Conservation (phyloP, 2,329 filamentous ascomycete species). For the Lasiodiplodia citricola region DNA sequence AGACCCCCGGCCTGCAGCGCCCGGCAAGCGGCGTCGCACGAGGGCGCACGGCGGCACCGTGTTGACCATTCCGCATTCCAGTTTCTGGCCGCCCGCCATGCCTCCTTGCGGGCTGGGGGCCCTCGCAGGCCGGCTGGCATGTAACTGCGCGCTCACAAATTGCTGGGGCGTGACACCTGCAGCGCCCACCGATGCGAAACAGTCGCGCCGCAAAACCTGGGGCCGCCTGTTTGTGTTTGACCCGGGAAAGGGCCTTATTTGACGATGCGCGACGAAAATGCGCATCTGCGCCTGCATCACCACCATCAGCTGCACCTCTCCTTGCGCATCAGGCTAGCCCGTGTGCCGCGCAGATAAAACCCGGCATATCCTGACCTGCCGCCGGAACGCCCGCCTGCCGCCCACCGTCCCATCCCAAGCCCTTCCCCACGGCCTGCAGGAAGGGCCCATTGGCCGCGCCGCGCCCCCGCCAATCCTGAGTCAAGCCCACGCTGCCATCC, state of each 20-base stretch:
- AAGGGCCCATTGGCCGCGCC: conserved; percentile 24
- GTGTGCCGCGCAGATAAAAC: conserved; percentile 27
- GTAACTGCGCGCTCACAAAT: conserved; percentile 21
- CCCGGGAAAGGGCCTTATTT: conserved; percentile 24
- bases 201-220: conserved; percentile 23
- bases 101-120: conserved; percentile 18
- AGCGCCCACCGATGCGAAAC: conserved; percentile 25
- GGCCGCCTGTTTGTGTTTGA: conserved; percentile 22
- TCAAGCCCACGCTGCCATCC: conserved; percentile 25
- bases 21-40: conserved; percentile 24
- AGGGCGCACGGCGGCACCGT: conserved; percentile 23
- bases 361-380: conserved; percentile 25
- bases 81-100: conserved; percentile 8
- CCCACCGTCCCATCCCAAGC: conserved; percentile 22
- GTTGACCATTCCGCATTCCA: conserved; percentile 28
- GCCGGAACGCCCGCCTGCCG: conserved; percentile 25
- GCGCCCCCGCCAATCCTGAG: conserved; percentile 23
- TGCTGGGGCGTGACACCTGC: conserved; percentile 24
- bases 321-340: conserved; percentile 27
- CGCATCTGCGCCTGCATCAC: conserved; percentile 27
- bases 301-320: conserved; percentile 25
- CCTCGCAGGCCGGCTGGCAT: conserved; percentile 22
- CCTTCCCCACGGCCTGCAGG: conserved; percentile 25
- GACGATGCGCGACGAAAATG: conserved; percentile 29
- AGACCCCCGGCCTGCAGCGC: conserved; percentile 21